phyloP scores from a whole-genome alignment of 139 green algal species.

The Coelastrella sp. region DNA sequence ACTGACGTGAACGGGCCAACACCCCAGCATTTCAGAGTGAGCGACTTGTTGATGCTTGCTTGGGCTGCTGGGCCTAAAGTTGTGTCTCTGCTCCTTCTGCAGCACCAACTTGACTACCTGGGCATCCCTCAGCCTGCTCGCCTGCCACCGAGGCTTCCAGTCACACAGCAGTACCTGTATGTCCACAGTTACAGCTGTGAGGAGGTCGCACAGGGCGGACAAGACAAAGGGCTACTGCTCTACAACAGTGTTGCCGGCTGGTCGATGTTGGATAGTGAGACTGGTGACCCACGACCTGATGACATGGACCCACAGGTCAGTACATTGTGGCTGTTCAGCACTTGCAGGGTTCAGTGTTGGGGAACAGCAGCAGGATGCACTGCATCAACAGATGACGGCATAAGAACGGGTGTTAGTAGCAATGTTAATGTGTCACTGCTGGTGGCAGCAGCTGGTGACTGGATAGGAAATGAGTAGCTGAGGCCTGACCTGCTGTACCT shows the following conservation, averaged over 20 bases:
- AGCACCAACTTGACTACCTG: slow-evolving; percentile 39
- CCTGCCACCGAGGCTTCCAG: neutral
- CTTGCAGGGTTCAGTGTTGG: too few relatives aligned
- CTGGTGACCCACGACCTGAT: slow-evolving; percentile 7
- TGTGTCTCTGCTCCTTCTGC: neutral
- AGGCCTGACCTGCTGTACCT: too few relatives aligned
- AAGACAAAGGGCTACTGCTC: slow-evolving; percentile 21
- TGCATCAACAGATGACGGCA: neutral
- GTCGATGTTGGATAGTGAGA: neutral
- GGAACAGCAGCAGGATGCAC: neutral
- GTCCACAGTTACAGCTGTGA: slow-evolving; percentile 36
- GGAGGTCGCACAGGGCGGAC: neutral
- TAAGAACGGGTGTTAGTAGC: too few relatives aligned
- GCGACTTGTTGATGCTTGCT: too few relatives aligned
- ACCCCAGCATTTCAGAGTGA: too few relatives aligned
- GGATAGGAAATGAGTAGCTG: too few relatives aligned
- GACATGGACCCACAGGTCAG: slow-evolving; percentile 31
- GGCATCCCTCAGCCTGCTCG: slow-evolving; percentile 2
- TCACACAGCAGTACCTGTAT: slow-evolving; percentile 17
- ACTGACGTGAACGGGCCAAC: too few relatives aligned
- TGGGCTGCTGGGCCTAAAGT: neutral
- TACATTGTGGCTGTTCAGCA: too few relatives aligned
- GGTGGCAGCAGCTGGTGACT: too few relatives aligned
- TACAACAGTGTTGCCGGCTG: neutral
- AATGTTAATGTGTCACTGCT: too few relatives aligned